Evolutionary conservation across 2,329 filamentous ascomycete species (phyloP), one percentile per base, ranked within the genome.

Genomic region (Diaporthe helianthi): DNA sequence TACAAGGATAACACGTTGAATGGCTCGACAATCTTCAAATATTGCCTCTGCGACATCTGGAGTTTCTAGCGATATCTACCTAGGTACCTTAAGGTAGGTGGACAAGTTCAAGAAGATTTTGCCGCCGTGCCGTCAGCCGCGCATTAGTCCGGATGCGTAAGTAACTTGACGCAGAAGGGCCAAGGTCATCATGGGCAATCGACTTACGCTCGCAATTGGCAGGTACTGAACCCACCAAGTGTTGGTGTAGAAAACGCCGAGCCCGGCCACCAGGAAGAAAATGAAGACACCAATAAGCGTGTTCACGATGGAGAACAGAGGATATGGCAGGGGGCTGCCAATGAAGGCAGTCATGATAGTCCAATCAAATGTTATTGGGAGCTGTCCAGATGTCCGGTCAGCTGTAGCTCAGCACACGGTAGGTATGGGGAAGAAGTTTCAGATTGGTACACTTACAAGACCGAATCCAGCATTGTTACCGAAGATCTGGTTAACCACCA

Each of bases 281-380:
- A 71, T 53, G 33, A 71, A 2, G 13, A 68, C 66, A 19, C 69
- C 69, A 15, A 68, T 58, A 9, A 69, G 60, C 2, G 60, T 61
- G 15, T 70, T 70, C 15, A 68, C 38, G 22, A 71, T 71, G 12
- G 66, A 65, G 41, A 64, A 70, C 9, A 67, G 26, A 3, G 69
- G 69, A 19, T 63, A 67, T 13, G 65, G 58, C n/a, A 70, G n/a
- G 4, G 69, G 69, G 13, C 64, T 68, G 52, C 64, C 65, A 24
- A 70, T 24, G 17, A 68, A 70, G 2, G 64, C 69, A n/a, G 69
- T 65, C 33, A 70, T 70, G 44, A 68, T 46, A 12, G 65, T 70
- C 69, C 69, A 70, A 44, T 70, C 69, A 26, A 70, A 68, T 3
- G 69, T 70, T 47, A 70, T 58, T 33, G 69, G 69, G 26, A 70